Conservation (phyloP, 176 grass and related monocot species). For the Paspalum vaginatum region DNA sequence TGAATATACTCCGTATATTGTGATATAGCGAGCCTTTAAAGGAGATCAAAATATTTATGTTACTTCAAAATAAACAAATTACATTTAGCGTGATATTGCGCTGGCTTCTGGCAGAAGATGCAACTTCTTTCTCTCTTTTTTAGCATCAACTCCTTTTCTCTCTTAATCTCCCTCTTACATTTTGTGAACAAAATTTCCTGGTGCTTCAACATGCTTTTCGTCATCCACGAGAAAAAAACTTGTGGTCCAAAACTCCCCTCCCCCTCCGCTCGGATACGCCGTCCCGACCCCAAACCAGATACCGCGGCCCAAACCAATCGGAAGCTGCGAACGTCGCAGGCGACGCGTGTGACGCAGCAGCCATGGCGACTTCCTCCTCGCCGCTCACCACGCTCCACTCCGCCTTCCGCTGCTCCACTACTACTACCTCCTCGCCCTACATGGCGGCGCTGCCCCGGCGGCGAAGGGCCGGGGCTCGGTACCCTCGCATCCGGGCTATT, state of each 20-base stretch:
- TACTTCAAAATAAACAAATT: too few relatives aligned
- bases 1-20: too few relatives aligned
- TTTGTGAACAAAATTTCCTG: too few relatives aligned
- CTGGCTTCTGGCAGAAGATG: too few relatives aligned
- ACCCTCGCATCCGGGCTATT: constrained; percentile 67
- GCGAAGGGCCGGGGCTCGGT: constrained; percentile 29
- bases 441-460: constrained; percentile 22
- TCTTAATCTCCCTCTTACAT: too few relatives aligned
- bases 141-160: too few relatives aligned
- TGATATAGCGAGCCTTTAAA: too few relatives aligned
- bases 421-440: constrained; percentile 27
- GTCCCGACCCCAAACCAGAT: not conserved
- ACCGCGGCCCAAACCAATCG: not conserved
- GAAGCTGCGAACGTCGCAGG: too few relatives aligned
- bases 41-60: too few relatives aligned
- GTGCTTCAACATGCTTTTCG: not conserved
- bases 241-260: not conserved
- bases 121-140: too few relatives aligned
- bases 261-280: not conserved
- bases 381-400: constrained; percentile 50
- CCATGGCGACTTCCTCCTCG: constrained; percentile 60
- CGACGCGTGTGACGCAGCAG: constrained; percentile 2
- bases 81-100: too few relatives aligned
- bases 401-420: constrained; percentile 53
- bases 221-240: not conserved